Evolutionary conservation across 768 basidiomycete genomes (phyloP).

Genomic region (Gautieria morchelliformis): DNA sequence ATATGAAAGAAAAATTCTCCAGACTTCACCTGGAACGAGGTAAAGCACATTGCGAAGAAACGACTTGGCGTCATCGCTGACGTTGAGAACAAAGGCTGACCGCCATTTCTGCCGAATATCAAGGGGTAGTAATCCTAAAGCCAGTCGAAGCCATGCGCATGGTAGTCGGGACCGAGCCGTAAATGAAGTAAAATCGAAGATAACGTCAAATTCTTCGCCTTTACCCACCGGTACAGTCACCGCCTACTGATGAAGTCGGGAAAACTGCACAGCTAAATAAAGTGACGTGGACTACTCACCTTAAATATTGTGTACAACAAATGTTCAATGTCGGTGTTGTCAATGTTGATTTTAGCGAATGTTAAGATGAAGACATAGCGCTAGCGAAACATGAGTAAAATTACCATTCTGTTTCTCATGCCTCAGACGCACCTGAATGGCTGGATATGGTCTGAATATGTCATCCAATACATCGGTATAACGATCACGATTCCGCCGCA

Average conservation of each 20-base stretch:
- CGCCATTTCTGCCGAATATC: constrained; percentile 56
- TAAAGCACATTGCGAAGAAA: constrained; percentile 73
- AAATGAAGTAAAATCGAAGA: constrained; percentile 78
- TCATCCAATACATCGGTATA: constrained; percentile 50
- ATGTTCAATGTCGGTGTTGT: constrained; percentile 69
- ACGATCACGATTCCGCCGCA: constrained; percentile 54
- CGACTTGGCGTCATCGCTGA: constrained; percentile 58
- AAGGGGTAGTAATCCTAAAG: constrained; percentile 63
- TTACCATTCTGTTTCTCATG: constrained; percentile 17
- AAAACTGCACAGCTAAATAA: not conserved
- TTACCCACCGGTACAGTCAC: constrained; percentile 31
- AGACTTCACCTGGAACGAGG: constrained; percentile 38
- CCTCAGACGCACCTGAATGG: constrained; percentile 30
- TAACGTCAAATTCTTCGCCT: constrained; percentile 52
- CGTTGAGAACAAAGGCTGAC: constrained; percentile 59
- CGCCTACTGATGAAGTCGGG: not conserved
- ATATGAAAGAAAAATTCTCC: not conserved
- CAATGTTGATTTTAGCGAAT: constrained; percentile 64
- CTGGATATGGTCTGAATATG: constrained; percentile 51
- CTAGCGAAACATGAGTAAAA: not conserved
- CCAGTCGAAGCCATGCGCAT: constrained; percentile 71
- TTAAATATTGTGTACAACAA: constrained; percentile 72
- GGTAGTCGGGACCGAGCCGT: constrained; percentile 68
- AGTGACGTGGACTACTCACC: constrained; percentile 25
- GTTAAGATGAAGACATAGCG: constrained; percentile 42